Evolutionary conservation across 1,284 basidiomycete genomes (phyloP).

Genomic region (Malassezia slooffiae): DNA sequence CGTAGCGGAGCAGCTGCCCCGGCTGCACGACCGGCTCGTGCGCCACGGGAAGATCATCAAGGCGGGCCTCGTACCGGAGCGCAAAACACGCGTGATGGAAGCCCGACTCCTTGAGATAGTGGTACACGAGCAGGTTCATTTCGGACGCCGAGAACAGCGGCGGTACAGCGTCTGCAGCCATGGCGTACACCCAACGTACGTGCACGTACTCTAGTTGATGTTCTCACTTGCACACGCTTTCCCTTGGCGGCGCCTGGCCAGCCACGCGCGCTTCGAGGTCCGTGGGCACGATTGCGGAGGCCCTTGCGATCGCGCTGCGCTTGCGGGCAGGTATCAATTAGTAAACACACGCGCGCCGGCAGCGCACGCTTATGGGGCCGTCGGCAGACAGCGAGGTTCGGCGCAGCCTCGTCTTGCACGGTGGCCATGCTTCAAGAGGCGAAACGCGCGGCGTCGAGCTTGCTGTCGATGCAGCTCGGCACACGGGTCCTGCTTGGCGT

Average conservation of each 20-base stretch:
- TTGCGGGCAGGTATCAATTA: too few relatives aligned
- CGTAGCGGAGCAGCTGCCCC: slow-evolving; percentile 31
- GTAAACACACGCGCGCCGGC: too few relatives aligned
- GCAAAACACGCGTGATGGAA: slow-evolving; percentile 14
- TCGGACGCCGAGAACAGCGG: slow-evolving; percentile 38
- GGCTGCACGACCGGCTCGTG: slow-evolving; percentile 41
- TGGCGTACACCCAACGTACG: background rate
- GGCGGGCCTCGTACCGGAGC: slow-evolving; percentile 36
- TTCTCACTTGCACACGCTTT: too few relatives aligned
- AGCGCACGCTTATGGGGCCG: too few relatives aligned
- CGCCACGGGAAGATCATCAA: slow-evolving; percentile 39
- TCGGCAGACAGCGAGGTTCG: too few relatives aligned
- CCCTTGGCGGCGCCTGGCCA: too few relatives aligned
- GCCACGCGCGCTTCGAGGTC: too few relatives aligned
- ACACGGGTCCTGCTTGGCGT: slow-evolving; percentile 34
- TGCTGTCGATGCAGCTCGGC: slow-evolving; percentile 6
- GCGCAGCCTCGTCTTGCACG: too few relatives aligned
- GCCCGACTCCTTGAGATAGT: slow-evolving; percentile 45
- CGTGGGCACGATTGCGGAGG: too few relatives aligned
- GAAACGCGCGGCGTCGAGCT: background rate
- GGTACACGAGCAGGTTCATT: slow-evolving; percentile 44
- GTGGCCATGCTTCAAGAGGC: too few relatives aligned
- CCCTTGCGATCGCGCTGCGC: too few relatives aligned
- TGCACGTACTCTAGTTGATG: too few relatives aligned
- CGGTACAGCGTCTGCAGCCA: slow-evolving; percentile 13